Percentiles rank a stretch among this genome's conserved stretches.
These are phyloP conservation scores for Trametes hirsuta DNA, from an alignment of 1,284 basidiomycete species.

Conservation along the genomic window DNA sequence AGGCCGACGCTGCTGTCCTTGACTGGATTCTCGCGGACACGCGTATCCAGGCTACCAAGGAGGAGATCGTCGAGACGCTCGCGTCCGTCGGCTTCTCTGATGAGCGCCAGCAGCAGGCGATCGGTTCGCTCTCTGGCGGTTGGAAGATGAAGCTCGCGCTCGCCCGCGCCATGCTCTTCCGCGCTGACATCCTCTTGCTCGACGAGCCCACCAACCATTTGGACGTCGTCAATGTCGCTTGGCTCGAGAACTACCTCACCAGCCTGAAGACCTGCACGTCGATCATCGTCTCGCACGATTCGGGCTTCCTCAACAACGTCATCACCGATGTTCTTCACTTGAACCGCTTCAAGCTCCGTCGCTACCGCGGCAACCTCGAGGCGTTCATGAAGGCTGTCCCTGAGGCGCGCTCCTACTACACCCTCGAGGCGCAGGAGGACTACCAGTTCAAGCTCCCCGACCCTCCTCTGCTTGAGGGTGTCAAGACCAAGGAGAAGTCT, in stretches of 20 bases:
- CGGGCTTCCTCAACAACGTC: conserved; percentile 97
- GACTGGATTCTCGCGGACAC: conserved; percentile 88
- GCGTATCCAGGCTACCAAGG: conserved; percentile 76
- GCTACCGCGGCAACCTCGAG: conserved; percentile 98
- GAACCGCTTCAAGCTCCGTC: conserved; percentile 98
- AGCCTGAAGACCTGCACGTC: conserved; percentile 91
- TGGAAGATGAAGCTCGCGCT: conserved; percentile 99
- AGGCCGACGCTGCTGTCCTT: conserved; percentile 90
- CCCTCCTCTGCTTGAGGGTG: conserved; percentile 96
- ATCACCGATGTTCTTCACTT: conserved; percentile 99
- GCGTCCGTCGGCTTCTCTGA: conserved; percentile 91
- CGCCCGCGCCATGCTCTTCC: conserved; percentile 98
- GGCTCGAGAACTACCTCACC: conserved; percentile 96
- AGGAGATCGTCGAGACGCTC: conserved; percentile 82
- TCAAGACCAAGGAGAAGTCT: conserved; percentile 99
- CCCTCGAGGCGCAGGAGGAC: conserved; percentile 91
- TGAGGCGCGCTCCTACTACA: conserved; percentile 98
- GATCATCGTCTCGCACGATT: conserved; percentile 99
- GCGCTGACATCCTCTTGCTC: conserved; percentile 94
- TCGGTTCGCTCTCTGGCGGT: conserved; percentile 95
- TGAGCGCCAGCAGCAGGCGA: conserved; percentile 83
- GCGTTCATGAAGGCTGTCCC: conserved; percentile 93
- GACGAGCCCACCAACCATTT: conserved; percentile 99
- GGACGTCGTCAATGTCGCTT: conserved; percentile 96
- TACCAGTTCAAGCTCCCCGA: conserved; percentile 97